Evolutionary conservation across 2,329 filamentous ascomycete genomes (phyloP).

Genomic region (Pseudogymnoascus sp.): DNA sequence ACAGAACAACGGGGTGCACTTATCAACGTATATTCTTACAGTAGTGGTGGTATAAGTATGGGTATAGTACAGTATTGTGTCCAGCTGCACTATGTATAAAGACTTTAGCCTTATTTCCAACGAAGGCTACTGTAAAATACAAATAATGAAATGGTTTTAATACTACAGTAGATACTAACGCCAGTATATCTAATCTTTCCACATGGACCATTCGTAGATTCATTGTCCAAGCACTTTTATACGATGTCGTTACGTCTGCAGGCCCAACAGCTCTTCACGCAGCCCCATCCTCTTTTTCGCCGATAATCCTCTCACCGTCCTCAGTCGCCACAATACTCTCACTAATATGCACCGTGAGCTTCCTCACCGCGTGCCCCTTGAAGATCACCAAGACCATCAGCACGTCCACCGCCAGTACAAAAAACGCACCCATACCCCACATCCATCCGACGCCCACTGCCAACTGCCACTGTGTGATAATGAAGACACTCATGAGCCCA

Average conservation of each 20-base stretch:
- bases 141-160: background rate
- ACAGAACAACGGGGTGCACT: background rate
- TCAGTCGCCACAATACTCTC: conserved; percentile 21
- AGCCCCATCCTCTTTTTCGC: background rate
- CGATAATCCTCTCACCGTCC: conserved; percentile 22
- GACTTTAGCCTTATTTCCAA: background rate
- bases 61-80: background rate
- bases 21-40: background rate
- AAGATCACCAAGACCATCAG: conserved; percentile 27
- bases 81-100: background rate
- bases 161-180: background rate
- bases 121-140: background rate
- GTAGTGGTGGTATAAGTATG: no score
- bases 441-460: conserved; percentile 33
- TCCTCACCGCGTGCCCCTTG: conserved; percentile 24
- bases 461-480: conserved; percentile 33
- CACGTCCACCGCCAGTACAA: conserved; percentile 25
- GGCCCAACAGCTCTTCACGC: background rate
- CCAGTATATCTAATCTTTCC: background rate
- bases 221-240: background rate
- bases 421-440: conserved; percentile 36
- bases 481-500: conserved; percentile 35
- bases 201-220: background rate
- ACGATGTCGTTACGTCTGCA: background rate
- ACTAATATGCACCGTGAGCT: conserved; percentile 12